phyloP scores from a whole-genome alignment of 208 protist genomes.

The Balamuthia mandrillaris region DNA sequence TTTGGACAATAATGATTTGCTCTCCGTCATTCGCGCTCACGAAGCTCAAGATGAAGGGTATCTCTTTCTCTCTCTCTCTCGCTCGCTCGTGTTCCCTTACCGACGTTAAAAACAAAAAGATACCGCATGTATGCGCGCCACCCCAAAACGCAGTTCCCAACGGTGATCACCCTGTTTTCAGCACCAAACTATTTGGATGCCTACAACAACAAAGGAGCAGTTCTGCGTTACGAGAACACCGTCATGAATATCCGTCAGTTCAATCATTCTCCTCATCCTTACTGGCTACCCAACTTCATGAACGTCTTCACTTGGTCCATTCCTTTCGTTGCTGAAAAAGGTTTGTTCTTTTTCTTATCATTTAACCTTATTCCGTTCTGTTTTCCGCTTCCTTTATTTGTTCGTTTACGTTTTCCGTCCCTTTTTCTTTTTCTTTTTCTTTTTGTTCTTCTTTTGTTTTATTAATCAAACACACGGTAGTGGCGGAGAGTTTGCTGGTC shows the following conservation, averaged over 20 bases:
- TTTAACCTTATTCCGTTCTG: not conserved
- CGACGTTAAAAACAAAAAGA: conserved; percentile 23
- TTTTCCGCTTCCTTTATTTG: not conserved
- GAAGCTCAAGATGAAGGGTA: conserved; percentile 79
- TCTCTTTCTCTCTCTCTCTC: not conserved
- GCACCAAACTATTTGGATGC: conserved; percentile 96
- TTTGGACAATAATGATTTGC: conserved; percentile 87
- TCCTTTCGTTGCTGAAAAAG: conserved; percentile 93
- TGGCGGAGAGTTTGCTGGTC: conserved; percentile 81
- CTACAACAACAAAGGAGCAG: conserved; percentile 90
- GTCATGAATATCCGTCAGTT: conserved; percentile 96
- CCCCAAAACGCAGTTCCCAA: conserved; percentile 82
- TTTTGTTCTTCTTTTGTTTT: not conserved
- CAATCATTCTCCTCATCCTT: conserved; percentile 88
- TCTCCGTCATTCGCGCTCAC: conserved; percentile 92
- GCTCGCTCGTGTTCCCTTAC: not conserved
- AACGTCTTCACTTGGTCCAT: conserved; percentile 95
- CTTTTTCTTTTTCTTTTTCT: not conserved
- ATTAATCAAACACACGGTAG: too few relatives aligned
- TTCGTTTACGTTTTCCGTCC: not conserved
- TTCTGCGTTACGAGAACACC: conserved; percentile 84
- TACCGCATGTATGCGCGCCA: conserved; percentile 89
- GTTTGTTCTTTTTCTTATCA: conserved; percentile 2
- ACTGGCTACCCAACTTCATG: conserved; percentile 96
- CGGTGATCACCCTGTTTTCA: conserved; percentile 94